Percentiles rank a stretch among this genome's conserved stretches.
phyloP scores from a whole-genome alignment of 495 filamentous ascomycete genomes.

The Annulohypoxylon moriforme region DNA sequence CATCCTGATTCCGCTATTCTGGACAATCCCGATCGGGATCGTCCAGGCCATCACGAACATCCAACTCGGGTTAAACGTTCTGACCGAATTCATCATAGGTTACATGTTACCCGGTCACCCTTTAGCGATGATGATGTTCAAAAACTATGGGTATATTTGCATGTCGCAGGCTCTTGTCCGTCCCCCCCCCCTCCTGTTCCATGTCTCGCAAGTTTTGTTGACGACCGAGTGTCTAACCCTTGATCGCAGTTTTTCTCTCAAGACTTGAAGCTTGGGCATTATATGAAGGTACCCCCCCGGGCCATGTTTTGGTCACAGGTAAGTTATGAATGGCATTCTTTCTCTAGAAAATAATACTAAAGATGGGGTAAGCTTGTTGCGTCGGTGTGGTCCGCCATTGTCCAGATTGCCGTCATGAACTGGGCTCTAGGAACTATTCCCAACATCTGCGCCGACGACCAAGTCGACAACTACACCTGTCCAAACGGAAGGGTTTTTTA shows the following conservation, averaged over 20 bases:
- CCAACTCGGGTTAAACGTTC: conserved; percentile 72
- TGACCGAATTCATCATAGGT: conserved; percentile 77
- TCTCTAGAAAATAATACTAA: too few species aligned
- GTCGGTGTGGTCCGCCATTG: conserved; percentile 70
- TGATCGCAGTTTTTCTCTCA: conserved; percentile 49
- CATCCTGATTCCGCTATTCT: conserved; percentile 64
- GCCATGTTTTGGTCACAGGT: conserved; percentile 75
- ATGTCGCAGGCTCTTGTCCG: conserved; percentile 63
- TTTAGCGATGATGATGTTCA: conserved; percentile 78
- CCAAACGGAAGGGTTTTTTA: conserved; percentile 74
- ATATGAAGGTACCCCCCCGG: conserved; percentile 75
- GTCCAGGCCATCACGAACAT: conserved; percentile 75
- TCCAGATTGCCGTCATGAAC: conserved; percentile 74
- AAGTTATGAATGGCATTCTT: too few species aligned
- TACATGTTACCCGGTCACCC: conserved; percentile 75
- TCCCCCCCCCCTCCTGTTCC: background rate
- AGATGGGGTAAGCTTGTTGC: too few species aligned
- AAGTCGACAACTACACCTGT: conserved; percentile 70
- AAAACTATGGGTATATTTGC: conserved; percentile 77
- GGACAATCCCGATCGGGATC: conserved; percentile 66
- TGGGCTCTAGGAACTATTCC: conserved; percentile 72
- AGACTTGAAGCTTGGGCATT: conserved; percentile 72
- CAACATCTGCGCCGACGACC: conserved; percentile 67
- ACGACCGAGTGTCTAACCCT: conserved; percentile 7
- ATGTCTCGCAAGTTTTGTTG: background rate